Base-by-base conservation (phyloP, 345 rosid species). In the Salix viminalis region DNA sequence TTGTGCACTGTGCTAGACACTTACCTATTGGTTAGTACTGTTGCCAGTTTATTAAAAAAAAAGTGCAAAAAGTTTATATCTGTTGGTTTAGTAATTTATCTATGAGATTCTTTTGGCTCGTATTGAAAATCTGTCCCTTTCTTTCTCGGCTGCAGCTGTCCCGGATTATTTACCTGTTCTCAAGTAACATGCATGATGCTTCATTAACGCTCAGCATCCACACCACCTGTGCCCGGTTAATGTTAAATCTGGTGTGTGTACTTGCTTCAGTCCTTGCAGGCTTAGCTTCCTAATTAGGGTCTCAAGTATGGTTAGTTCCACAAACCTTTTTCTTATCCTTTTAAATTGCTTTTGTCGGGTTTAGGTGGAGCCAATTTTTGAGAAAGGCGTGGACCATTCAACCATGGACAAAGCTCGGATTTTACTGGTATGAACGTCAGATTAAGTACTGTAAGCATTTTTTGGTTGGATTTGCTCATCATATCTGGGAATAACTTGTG, bases 101-200 rank as follows among this genome's bases (percentile, higher is more conserved):
- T 39, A 60, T n/a, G 32, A 21, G n/a, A 7, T 65, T n/a, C 32
- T 67, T 16, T 56, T 70, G 60, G 72, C n/a, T 72, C 41, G 62
- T 12, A 28, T 69, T 24, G 73, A 62, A 39, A 54, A 30, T 58
- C 66, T 34, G 65, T 68, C 56, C 6, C 2, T 81, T 48, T 76
- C 23, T 76, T 61, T 66, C 56, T 78, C 30, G 79, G 37, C 42
- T 82, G 87, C 99, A 96, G 99, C 80, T 96, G 80, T 96, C 99
- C 1, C 92, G 97, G 78, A 92, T 96, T 76, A 96, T 96, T 74
- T 96, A 96, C 88, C 81, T 96, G 75, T 96, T 93, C 86, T 96
- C 98, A 58, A 92, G 95, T 75, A 96, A 96, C 86, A 93, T 96
- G 98, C 99, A 96, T 52, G 99, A 96, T 86, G 92, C 99, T 75